Evolutionary conservation across 2,329 filamentous ascomycete genomes (phyloP).

Genomic region (Aspergillus luchuensis): DNA sequence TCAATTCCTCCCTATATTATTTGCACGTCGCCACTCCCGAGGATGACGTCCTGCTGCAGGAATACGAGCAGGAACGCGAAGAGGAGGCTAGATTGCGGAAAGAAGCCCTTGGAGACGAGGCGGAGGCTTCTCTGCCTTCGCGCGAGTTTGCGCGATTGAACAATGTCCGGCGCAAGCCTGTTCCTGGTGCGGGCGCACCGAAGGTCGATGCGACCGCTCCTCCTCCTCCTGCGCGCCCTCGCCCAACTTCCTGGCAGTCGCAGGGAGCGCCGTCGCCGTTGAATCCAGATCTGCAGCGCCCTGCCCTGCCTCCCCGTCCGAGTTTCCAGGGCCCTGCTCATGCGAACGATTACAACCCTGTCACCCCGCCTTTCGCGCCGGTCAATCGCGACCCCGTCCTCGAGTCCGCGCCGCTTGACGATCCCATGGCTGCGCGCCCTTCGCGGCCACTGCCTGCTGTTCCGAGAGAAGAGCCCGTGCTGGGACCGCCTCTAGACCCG

Average conservation of each 20-base stretch:
- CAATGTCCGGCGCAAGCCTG: conserved; percentile 43
- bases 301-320: conserved; percentile 20
- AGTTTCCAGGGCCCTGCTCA: not conserved
- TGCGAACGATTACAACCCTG: not conserved
- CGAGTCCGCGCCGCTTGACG: not conserved
- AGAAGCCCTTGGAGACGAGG: conserved; percentile 27
- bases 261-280: conserved; percentile 15
- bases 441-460: conserved; percentile 33
- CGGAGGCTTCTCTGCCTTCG: conserved; percentile 22
- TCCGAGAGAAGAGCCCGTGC: conserved; percentile 27
- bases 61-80: conserved; percentile 42
- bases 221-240: conserved; percentile 16
- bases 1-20: conserved; percentile 87
- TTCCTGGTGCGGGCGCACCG: conserved; percentile 23
- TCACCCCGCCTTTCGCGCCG: conserved; percentile 6
- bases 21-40: conserved; percentile 73
- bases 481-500: conserved; percentile 9
- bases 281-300: conserved; percentile 15
- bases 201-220: conserved; percentile 18
- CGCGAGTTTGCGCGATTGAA: conserved; percentile 39
- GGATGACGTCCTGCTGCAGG: conserved; percentile 50
- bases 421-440: conserved; percentile 1
- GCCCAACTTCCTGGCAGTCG: conserved; percentile 17
- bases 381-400: conserved; percentile 5
- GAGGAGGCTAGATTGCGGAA: conserved; percentile 28